Base-by-base conservation (phyloP, 192 early-diverging fungal species). In the Linnemannia exigua region DNA sequence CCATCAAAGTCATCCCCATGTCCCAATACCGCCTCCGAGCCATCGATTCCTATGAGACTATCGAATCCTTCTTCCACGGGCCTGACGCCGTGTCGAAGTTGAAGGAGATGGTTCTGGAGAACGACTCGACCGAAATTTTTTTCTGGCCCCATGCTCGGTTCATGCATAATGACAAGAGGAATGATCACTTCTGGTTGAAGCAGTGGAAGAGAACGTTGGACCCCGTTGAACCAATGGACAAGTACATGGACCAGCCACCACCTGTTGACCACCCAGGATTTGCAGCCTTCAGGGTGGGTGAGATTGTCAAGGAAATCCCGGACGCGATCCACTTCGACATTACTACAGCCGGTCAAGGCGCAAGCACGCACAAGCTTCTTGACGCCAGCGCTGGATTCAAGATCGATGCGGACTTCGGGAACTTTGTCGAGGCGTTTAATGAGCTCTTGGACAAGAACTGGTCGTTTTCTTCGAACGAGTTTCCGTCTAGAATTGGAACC, bases 1-100 rank as follows among this genome's bases (percentile, higher is more conserved):
- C 75, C 35, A 76, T 82, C 28, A 44, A 35, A 19, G 75, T 82
- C n/a, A 44, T 71, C 44, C 70, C 70, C 70, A 71, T 71, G 70
- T 17, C 70, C 70, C 19, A 48, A 17, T 44, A 20, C 48, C 70
- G 46, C 1, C 48, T 48, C 25, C 70, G 46, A 22, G 44, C 70
- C 44, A 28, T 71, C 5, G 70, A 71, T 44, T 71, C 16, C 17
- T 15, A 19, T 19, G 48, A 51, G 17, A 5, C 48, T 51, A 19
- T 51, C 17, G 48, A 51, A 19, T 19, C 17, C 0, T 51, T 51
- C 48, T 51, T 51, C 16, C 2, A 51, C 20, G 48, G 16, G 48
- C 48, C 48, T 15, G 48, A 19, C 20, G 17, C 48, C 4, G 16
- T 15, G 5, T 51, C 20, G 48, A 51, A 20, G 48, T 51, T 51